Evolutionary conservation across 495 filamentous ascomycete species (phyloP), one percentile per base, ranked within the genome.

Genomic region (Aspergillus steynii): DNA sequence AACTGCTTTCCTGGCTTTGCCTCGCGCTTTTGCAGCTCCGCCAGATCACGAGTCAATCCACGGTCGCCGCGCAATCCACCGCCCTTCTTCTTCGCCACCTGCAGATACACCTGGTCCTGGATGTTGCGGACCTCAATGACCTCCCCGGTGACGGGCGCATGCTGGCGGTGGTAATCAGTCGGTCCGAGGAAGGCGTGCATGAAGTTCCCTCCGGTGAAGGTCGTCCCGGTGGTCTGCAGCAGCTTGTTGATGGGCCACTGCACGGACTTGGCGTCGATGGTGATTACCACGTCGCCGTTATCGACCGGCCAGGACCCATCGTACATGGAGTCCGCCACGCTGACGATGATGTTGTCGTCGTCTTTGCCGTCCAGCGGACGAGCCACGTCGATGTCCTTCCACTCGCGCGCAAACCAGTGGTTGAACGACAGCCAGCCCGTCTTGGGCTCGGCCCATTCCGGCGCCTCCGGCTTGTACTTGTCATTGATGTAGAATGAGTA

Each of bases 101-200:
- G 59, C 5, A 71, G 66, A 48, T 72, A 75, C 31, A 54, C 60
- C 34, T 62, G 29, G 10, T 65, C 74, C 4, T 53, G 50, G 42
- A 78, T 73, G 42, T 66, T 59, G 46, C 63, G 65, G 4, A 69
- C 68, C 53, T 71, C 66, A 27, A 75, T 45, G 45, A 74, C 58
- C 14, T 55, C 65, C 9, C 68, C 70, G 14, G 20, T 28, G 29
- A 74, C 61, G 8, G 71, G 71, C 3, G 65, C 61, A 52, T 74
- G 68, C 53, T 67, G 64, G 31, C 71, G 66, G 52, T 74, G 71
- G 65, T 74, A 73, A 48, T 74, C 68, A 31, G 58, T 60, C 5
- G 66, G 66, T 8, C 61, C 64, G 28, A 74, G 71, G 68, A 73
- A 74, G 12, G 64, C 58, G 45, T 74, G 71, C 53, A 62, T 71